These are phyloP conservation scores for Clavispora asparagi DNA, from an alignment of 805 yeast species.

Conservation along the genomic window DNA sequence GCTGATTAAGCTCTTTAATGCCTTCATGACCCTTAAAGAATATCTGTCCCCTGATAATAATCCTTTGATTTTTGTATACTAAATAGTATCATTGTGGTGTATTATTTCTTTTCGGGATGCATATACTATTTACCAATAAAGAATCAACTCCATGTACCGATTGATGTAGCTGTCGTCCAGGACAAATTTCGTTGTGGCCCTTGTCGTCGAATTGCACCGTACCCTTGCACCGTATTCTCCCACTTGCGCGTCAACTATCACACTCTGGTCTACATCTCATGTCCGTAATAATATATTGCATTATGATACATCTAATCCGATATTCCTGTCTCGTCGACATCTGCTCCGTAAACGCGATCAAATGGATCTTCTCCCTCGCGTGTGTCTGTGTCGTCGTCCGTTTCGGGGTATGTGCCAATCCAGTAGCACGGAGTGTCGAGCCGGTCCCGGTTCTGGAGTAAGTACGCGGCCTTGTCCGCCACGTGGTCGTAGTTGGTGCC, in stretches of 20 bases:
- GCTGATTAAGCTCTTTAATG: conserved; percentile 53
- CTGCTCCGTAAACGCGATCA: conserved; percentile 5
- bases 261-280: background rate
- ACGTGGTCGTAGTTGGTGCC: conserved; percentile 22
- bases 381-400: conserved; percentile 2
- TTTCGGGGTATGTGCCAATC: conserved; percentile 10
- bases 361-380: conserved; percentile 11
- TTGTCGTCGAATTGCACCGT: too few species aligned
- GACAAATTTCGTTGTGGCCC: background rate
- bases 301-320: conserved; percentile 9
- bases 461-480: conserved; percentile 1
- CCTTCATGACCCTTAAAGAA: conserved; percentile 17
- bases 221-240: too few species aligned
- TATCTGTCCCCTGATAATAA: conserved; percentile 12
- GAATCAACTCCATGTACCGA: conserved; percentile 9
- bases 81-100: conserved; percentile 15
- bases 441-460: conserved; percentile 1
- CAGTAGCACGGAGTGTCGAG: conserved; percentile 5
- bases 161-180: background rate
- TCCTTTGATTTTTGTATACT: conserved; percentile 12
- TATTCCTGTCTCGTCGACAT: conserved; percentile 10
- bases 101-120: conserved; percentile 18
- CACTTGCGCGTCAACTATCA: too few species aligned
- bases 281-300: background rate
- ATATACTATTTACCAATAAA: conserved; percentile 19